Base-by-base conservation (phyloP, 148 eudicot species). In the Mesembryanthemum crystallinum region DNA sequence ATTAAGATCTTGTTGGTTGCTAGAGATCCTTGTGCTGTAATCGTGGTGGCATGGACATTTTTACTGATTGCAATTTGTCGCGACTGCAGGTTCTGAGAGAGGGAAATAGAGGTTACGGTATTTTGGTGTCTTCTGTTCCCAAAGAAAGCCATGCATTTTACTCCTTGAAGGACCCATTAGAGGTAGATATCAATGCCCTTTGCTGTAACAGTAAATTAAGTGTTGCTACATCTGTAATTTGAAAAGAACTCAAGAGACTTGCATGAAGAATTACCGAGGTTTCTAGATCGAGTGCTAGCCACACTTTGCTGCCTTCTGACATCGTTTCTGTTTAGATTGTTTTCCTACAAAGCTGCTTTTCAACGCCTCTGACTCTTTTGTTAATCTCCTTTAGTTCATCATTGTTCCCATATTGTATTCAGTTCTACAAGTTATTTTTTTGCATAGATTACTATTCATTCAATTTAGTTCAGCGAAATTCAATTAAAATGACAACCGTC, bases 91-190 rank as follows among this genome's bases (percentile, higher is more conserved):
- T 95, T 71, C 80, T 96, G 81, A 84, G 91, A 74, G 93, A 87
- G 80, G 85, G 83, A 52, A 89, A 88, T 70, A 86, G 73, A 76
- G 99, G 99, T 27, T 89, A 80, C 75, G 99, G 99, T 10, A 92
- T 96, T 59, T 62, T 96, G 73, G 96, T 92, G 42, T 92, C 99
- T 73, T 86, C 91, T 29, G 78, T 71, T 55, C 93, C 99, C 7
- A 96, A 92, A 79, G 97, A 92, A 79, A 96, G 94, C 84, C 85
- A 88, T 54, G 98, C 99, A 43, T 81, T 82, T 68, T 91, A 87
- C 88, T 92, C 99, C 74, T 89, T 96, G 29, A 87, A 86, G 86
- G 88, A 96, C 65, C 89, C 99, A 52, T 83, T 92, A 17, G 99
- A 96, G 97, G 98, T 94, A 88, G 51, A 42, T 51, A 0, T 59